These are phyloP conservation scores for Monilinia fructigena DNA, from an alignment of 2,329 filamentous ascomycete genomes.

Conservation along the genomic window DNA sequence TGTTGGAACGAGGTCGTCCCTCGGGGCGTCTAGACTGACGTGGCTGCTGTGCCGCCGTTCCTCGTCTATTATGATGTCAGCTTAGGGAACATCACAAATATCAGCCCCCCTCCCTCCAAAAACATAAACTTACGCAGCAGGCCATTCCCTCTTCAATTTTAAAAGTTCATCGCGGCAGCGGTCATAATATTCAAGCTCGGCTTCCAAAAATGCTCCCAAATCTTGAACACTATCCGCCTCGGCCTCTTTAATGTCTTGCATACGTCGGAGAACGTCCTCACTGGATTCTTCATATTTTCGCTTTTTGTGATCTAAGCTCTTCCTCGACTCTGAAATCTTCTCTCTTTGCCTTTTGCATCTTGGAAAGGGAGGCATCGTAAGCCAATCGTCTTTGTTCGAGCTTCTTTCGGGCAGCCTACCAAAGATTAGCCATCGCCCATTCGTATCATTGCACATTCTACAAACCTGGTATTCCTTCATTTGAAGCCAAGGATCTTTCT, in stretches of 20 bases:
- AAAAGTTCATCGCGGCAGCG: constrained; percentile 81
- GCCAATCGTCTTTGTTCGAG: constrained; percentile 85
- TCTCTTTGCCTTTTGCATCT: constrained; percentile 90
- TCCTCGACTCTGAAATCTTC: constrained; percentile 94
- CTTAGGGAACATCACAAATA: neutral
- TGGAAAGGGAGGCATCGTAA: constrained; percentile 84
- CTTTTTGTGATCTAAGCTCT: constrained; percentile 84
- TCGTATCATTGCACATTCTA: constrained; percentile 15
- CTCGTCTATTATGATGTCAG: constrained; percentile 20
- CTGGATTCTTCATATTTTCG: constrained; percentile 96
- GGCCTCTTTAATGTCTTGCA: constrained; percentile 94
- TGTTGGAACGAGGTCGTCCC: constrained; percentile 57
- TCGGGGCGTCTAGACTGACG: constrained; percentile 31
- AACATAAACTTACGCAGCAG: constrained; percentile 52
- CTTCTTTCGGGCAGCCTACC: constrained; percentile 80
- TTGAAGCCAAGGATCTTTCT: constrained; percentile 80
- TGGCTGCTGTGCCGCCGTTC: constrained; percentile 21
- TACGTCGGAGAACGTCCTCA: constrained; percentile 86
- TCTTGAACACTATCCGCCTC: constrained; percentile 81
- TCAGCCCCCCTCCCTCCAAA: too few relatives aligned
- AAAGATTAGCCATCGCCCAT: constrained; percentile 30
- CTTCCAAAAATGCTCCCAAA: constrained; percentile 78
- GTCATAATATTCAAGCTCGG: constrained; percentile 88
- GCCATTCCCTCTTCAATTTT: constrained; percentile 68
- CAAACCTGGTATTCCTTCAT: constrained; percentile 96